Evolutionary conservation across 2,329 filamentous ascomycete species (phyloP).

Genomic region (Pyrenochaeta sp.): DNA sequence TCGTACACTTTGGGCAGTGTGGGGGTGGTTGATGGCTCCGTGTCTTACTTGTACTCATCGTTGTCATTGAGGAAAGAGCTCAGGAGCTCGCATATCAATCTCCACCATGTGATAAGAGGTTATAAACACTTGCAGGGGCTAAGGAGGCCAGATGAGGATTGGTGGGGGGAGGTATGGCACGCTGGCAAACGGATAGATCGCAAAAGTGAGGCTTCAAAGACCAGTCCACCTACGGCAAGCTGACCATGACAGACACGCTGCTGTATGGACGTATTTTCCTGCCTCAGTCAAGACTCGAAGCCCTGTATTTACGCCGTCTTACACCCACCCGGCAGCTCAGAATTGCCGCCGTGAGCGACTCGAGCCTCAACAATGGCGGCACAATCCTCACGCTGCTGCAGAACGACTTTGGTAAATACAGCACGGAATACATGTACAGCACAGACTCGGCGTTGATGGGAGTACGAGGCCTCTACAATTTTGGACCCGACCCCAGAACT

Average conservation of each 20-base stretch:
- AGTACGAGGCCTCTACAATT: slow-evolving; percentile 91
- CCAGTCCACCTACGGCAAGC: slow-evolving; percentile 12
- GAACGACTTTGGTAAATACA: slow-evolving; percentile 87
- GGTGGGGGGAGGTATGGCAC: slow-evolving; percentile 65
- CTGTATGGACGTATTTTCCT: slow-evolving; percentile 83
- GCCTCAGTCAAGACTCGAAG: slow-evolving; percentile 85
- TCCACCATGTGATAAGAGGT: slow-evolving; percentile 80
- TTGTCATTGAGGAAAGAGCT: slow-evolving; percentile 74
- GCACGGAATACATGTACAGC: slow-evolving; percentile 87
- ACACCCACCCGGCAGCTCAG: slow-evolving; percentile 81
- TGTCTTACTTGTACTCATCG: slow-evolving; percentile 95
- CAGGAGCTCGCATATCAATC: slow-evolving; percentile 76
- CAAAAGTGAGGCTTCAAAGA: slow-evolving; percentile 49
- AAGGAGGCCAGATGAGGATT: slow-evolving; percentile 58
- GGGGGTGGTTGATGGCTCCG: slow-evolving; percentile 92
- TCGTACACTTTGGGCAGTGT: slow-evolving; percentile 91
- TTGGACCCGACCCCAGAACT: slow-evolving; percentile 73
- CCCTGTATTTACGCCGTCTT: slow-evolving; percentile 80
- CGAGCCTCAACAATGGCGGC: slow-evolving; percentile 75
- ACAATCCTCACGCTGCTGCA: slow-evolving; percentile 77
- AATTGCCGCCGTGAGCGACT: slow-evolving; percentile 79
- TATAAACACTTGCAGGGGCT: slow-evolving; percentile 81
- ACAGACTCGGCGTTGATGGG: slow-evolving; percentile 92
- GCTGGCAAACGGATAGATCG: slow-evolving; percentile 59
- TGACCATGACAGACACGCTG: slow-evolving; percentile 61